These are phyloP conservation scores for Mucor plumbeus DNA, from an alignment of 371 early-diverging fungal genomes.

Conservation along the genomic window DNA sequence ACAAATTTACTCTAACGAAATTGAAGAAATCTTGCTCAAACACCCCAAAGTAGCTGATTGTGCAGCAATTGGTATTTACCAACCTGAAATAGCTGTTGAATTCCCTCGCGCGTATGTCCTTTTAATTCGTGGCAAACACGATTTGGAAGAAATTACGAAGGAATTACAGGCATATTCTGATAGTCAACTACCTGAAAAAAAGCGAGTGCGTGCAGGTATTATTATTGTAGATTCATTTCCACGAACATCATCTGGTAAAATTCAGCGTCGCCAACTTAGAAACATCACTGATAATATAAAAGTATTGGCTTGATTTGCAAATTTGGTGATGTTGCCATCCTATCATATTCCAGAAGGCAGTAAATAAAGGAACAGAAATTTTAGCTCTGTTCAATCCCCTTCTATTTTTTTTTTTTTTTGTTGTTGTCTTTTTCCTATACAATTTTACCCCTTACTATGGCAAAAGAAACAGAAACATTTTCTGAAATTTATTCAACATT, in stretches of 20 bases:
- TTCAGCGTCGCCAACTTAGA: constrained; percentile 25
- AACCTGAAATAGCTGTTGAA: constrained; percentile 64
- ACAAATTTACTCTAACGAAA: constrained; percentile 35
- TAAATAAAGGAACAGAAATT: too few species aligned
- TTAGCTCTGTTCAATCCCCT: too few species aligned
- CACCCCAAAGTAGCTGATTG: constrained; percentile 74
- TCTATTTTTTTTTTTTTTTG: too few species aligned
- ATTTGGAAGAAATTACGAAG: not conserved
- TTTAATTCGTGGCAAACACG: constrained; percentile 27
- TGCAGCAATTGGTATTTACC: constrained; percentile 67
- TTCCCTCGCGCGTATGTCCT: constrained; percentile 76
- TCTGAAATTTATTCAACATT: constrained; percentile 15
- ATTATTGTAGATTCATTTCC: constrained; percentile 69
- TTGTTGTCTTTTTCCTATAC: not conserved
- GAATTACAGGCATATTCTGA: constrained; percentile 52
- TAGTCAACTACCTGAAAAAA: constrained; percentile 69
- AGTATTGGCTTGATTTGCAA: not conserved
- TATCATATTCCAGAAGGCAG: not conserved
- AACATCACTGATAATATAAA: not conserved
- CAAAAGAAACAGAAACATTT: constrained; percentile 11
- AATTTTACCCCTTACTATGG: not conserved
- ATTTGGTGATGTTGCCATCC: not conserved
- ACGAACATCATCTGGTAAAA: constrained; percentile 52
- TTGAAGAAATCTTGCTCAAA: constrained; percentile 51
- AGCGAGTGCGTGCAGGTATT: constrained; percentile 76